A percentile compares a stretch with the other conserved stretches of the same genome.
Evolutionary conservation across 495 filamentous ascomycete genomes (phyloP).

Genomic region (Lasiosphaeria ovina): DNA sequence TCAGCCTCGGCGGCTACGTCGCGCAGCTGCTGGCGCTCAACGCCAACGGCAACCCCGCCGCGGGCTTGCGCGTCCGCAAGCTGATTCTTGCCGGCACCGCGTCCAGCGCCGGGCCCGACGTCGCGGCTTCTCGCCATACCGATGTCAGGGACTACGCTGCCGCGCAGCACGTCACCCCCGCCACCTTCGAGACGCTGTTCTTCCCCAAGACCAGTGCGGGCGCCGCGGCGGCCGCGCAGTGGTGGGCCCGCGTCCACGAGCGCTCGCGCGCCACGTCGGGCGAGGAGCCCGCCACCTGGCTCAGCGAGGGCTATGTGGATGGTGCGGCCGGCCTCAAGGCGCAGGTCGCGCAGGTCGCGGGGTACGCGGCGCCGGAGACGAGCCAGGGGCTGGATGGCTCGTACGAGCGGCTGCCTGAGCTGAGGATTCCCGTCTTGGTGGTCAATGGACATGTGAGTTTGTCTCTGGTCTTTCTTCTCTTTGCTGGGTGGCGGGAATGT

Average conservation of each 20-base stretch:
- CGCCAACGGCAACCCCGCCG: not conserved
- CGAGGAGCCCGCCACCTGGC: conserved; percentile 7
- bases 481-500: not conserved
- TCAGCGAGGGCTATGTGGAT: conserved; percentile 20
- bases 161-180: conserved; percentile 15
- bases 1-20: conserved; percentile 32
- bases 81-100: conserved; percentile 27
- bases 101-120: conserved; percentile 20
- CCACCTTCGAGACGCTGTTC: conserved; percentile 25
- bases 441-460: conserved; percentile 25
- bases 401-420: conserved; percentile 26
- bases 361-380: conserved; percentile 10
- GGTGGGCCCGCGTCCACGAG: conserved; percentile 21
- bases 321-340: conserved; percentile 16
- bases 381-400: conserved; percentile 15
- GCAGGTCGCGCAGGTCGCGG: conserved; percentile 12
- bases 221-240: conserved; percentile 12
- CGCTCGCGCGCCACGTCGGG: not conserved
- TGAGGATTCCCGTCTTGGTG: conserved; percentile 35
- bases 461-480: conserved; percentile 12
- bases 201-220: conserved; percentile 15
- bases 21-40: conserved; percentile 32
- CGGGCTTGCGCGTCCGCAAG: conserved; percentile 12
- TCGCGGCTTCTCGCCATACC: conserved; percentile 19
- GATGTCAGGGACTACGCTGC: conserved; percentile 15